These are phyloP conservation scores for Toxicodendron radicans DNA, from an alignment of 345 rosid species.

Conservation along the genomic window DNA sequence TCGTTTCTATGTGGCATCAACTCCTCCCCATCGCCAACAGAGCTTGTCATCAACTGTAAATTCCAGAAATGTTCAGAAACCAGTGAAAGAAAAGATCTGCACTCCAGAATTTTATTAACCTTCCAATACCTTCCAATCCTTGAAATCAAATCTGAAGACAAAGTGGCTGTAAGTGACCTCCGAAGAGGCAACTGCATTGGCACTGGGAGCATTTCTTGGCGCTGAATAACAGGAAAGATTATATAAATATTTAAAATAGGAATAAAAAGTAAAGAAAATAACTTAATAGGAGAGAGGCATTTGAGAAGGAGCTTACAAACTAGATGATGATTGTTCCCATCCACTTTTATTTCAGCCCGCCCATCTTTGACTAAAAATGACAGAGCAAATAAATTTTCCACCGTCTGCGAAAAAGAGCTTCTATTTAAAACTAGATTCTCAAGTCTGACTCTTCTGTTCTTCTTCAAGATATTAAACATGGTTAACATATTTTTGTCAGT, in stretches of 20 bases:
- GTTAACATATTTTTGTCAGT: constrained; percentile 41
- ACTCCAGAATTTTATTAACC: constrained; percentile 2
- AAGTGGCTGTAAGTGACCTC: constrained; percentile 39
- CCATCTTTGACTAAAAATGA: constrained; percentile 57
- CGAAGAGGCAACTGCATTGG: constrained; percentile 31
- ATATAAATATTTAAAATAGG: neutral
- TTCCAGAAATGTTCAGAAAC: neutral
- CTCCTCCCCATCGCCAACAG: constrained; percentile 34
- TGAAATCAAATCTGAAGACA: constrained; percentile 47
- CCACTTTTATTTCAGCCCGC: constrained; percentile 37
- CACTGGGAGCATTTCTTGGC: constrained; percentile 46
- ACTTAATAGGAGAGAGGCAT: neutral
- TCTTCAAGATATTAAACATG: constrained; percentile 42
- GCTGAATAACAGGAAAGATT: constrained; percentile 21
- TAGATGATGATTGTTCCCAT: constrained; percentile 38
- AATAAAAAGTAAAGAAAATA: neutral
- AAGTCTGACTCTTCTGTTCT: constrained; percentile 32
- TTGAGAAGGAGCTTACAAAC: constrained; percentile 36
- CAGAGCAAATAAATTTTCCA: constrained; percentile 53
- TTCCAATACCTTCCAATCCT: constrained; percentile 46
- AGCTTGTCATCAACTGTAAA: constrained; percentile 37
- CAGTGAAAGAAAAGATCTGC: neutral
- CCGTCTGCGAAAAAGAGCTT: constrained; percentile 49
- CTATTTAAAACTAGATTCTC: constrained; percentile 32
- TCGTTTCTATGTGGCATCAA: constrained; percentile 40